Conservation (phyloP, 495 filamentous ascomycete species). For the Hypomontagnella monticulosa region DNA sequence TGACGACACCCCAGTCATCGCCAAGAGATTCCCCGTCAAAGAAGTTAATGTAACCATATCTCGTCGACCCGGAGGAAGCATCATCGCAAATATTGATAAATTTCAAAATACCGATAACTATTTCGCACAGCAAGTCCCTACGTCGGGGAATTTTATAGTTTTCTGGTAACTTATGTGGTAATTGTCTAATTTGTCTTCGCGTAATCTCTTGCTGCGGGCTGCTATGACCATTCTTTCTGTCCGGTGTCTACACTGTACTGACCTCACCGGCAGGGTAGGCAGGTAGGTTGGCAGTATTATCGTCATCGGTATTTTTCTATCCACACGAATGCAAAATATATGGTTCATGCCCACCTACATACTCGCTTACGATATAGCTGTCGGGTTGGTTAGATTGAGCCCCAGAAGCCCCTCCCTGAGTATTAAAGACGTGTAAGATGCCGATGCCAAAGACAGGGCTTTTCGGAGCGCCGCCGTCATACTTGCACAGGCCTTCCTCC, state of each 20-base stretch:
- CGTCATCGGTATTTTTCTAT: too few relatives aligned
- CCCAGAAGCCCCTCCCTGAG: conserved; percentile 23
- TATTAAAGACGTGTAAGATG: conserved; percentile 28
- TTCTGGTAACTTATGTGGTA: neutral
- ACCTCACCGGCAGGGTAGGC: neutral
- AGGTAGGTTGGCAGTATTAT: neutral
- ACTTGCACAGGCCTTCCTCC: conserved; percentile 34
- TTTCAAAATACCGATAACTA: conserved; percentile 8
- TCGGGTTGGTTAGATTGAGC: conserved; percentile 33
- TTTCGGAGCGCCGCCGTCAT: conserved; percentile 29
- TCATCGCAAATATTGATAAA: conserved; percentile 11
- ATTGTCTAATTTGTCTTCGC: neutral
- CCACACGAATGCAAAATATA: conserved; percentile 13
- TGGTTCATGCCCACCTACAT: conserved; percentile 19
- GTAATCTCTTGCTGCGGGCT: neutral
- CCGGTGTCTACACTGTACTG: too few relatives aligned
- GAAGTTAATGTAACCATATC: conserved; percentile 26
- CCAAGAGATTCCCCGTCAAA: conserved; percentile 39
- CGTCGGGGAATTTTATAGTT: conserved; percentile 23
- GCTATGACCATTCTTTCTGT: too few relatives aligned
- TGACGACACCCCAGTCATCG: conserved; percentile 40
- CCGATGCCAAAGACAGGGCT: conserved; percentile 23
- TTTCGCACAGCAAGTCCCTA: conserved; percentile 37
- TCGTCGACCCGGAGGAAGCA: conserved; percentile 21
- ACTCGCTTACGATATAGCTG: conserved; percentile 25